Percentiles rank a stretch among this genome's conserved stretches.
Conservation (phyloP, 2,329 filamentous ascomycete genomes). For the Aureobasidium lini region DNA sequence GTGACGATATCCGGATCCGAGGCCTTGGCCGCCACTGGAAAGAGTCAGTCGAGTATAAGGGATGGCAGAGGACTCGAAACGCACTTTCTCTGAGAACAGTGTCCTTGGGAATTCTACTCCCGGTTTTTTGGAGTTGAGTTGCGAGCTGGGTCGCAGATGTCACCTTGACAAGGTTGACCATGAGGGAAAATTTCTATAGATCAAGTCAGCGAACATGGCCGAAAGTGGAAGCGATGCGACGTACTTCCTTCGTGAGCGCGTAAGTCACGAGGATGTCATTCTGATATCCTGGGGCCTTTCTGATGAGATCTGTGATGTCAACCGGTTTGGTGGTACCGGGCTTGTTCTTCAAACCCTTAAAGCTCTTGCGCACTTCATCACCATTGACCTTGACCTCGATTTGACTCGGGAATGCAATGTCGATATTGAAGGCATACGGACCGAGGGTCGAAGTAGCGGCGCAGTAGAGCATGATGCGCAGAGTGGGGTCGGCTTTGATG, state of each 20-base stretch:
- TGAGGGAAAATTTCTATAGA: conserved; percentile 34
- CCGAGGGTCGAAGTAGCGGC: conserved; percentile 47
- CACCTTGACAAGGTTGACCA: conserved; percentile 67
- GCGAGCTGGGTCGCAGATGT: conserved; percentile 66
- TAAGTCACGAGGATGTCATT: conserved; percentile 85
- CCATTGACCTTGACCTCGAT: conserved; percentile 87
- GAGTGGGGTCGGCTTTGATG: conserved; percentile 52
- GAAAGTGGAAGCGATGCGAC: neutral
- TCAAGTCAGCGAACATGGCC: conserved; percentile 27
- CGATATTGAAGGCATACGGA: conserved; percentile 47
- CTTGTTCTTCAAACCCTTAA: conserved; percentile 91
- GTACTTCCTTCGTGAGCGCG: conserved; percentile 77
- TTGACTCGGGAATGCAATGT: conserved; percentile 85
- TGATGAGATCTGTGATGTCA: conserved; percentile 74
- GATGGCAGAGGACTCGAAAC: conserved; percentile 24
- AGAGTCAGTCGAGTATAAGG: neutral
- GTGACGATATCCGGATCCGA: conserved; percentile 84
- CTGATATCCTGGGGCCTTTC: conserved; percentile 59
- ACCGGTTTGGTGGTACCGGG: conserved; percentile 89
- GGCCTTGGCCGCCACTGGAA: conserved; percentile 66
- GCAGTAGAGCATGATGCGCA: conserved; percentile 78
- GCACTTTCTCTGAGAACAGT: conserved; percentile 78
- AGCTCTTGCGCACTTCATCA: conserved; percentile 83
- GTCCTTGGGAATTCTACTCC: conserved; percentile 69
- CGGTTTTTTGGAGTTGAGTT: conserved; percentile 50